Percentiles rank a stretch among this genome's conserved stretches.
Evolutionary conservation across 1,284 basidiomycete genomes (phyloP).

Genomic region (Leccinum insigne): DNA sequence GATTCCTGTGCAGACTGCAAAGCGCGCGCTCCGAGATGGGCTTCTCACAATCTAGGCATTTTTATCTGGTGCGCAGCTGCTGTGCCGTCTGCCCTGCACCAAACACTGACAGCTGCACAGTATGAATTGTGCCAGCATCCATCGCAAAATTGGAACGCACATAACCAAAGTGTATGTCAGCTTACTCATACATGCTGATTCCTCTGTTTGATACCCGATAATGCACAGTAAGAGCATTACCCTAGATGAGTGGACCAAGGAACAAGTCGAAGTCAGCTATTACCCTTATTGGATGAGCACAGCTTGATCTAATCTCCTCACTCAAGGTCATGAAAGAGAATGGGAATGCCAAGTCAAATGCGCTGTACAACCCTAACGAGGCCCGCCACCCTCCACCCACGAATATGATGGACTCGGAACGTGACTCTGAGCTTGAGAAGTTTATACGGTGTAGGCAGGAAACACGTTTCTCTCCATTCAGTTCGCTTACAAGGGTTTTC

Average conservation of each 20-base stretch:
- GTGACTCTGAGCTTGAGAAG: constrained; percentile 83
- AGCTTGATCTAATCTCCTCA: constrained; percentile 10
- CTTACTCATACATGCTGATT: constrained; percentile 1
- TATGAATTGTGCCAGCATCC: constrained; percentile 81
- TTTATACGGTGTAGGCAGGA: constrained; percentile 67
- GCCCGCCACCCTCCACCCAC: constrained; percentile 74
- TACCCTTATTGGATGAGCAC: constrained; percentile 11
- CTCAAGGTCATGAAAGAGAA: constrained; percentile 66
- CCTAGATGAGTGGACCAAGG: constrained; percentile 82
- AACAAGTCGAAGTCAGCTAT: constrained; percentile 73
- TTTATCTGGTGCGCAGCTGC: constrained; percentile 65
- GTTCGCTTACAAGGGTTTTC: constrained; percentile 2
- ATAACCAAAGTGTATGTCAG: constrained; percentile 76
- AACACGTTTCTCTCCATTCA: not conserved
- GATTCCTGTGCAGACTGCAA: constrained; percentile 88
- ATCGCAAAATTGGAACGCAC: constrained; percentile 88
- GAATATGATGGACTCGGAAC: constrained; percentile 73
- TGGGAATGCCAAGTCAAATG: constrained; percentile 79
- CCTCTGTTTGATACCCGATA: constrained; percentile 4
- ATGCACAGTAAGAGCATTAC: constrained; percentile 74
- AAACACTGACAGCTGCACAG: constrained; percentile 38
- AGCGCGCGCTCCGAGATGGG: constrained; percentile 76
- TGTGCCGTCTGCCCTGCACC: constrained; percentile 1
- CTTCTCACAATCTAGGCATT: constrained; percentile 78
- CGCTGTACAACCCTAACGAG: constrained; percentile 76